Percentiles rank a stretch among this genome's conserved stretches.
phyloP scores from a whole-genome alignment of 140 eudicot species.

The Ambrosia hybrid region DNA sequence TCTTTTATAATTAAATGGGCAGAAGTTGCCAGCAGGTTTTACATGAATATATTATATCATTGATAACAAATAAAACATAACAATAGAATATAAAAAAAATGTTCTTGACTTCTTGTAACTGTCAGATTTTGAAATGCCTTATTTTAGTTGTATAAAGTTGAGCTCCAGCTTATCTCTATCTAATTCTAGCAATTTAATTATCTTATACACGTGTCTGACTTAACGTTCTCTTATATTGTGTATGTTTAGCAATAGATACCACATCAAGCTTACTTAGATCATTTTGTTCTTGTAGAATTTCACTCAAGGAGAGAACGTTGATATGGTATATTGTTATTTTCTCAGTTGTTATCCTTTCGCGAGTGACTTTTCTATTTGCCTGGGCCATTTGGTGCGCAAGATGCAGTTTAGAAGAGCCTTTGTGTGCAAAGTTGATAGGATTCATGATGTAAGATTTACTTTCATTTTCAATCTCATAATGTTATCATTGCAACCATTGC shows the following conservation, averaged over 20 bases:
- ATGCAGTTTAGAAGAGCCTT: slow-evolving; percentile 54
- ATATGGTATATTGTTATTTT: slow-evolving; percentile 61
- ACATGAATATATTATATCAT: neutral
- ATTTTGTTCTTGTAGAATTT: slow-evolving; percentile 53
- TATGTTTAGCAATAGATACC: slow-evolving; percentile 13
- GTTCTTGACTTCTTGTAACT: slow-evolving; percentile 12
- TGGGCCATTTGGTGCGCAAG: slow-evolving; percentile 56
- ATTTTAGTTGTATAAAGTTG: slow-evolving; percentile 11
- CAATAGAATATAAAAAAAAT: slow-evolving; percentile 1
- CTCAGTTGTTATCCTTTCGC: slow-evolving; percentile 55
- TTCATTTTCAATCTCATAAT: neutral
- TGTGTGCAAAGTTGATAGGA: slow-evolving; percentile 80
- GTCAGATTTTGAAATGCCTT: slow-evolving; percentile 70
- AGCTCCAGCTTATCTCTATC: neutral
- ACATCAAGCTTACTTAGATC: slow-evolving; percentile 21
- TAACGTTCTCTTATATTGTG: slow-evolving; percentile 9
- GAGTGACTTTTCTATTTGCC: slow-evolving; percentile 62
- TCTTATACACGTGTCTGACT: slow-evolving; percentile 3
- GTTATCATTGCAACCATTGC: slow-evolving; percentile 5
- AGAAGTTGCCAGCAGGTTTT: slow-evolving; percentile 4
- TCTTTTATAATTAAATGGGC: neutral
- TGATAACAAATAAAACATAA: neutral
- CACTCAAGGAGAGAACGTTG: slow-evolving; percentile 45
- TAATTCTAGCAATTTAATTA: slow-evolving; percentile 12
- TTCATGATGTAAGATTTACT: slow-evolving; percentile 67